phyloP scores from a whole-genome alignment of 352 stramenopile species.

The Plasmopara halstedii region DNA sequence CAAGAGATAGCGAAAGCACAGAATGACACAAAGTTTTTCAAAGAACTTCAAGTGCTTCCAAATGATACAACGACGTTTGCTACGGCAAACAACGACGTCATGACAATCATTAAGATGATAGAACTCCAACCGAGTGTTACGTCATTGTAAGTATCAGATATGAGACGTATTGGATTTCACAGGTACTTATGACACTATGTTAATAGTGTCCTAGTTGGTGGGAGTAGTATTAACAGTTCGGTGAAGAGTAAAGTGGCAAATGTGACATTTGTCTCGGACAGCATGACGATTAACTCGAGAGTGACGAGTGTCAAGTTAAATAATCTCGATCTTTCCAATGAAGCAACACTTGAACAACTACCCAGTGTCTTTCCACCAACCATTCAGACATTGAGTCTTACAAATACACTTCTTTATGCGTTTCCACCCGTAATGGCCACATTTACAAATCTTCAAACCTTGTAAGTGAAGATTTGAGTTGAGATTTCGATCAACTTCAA shows the following conservation, averaged over 20 bases:
- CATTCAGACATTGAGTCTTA: conserved; percentile 20
- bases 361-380: conserved; percentile 13
- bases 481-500: too few relatives aligned
- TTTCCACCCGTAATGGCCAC: conserved; percentile 30
- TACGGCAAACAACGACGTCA: conserved; percentile 27
- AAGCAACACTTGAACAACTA: conserved; percentile 18
- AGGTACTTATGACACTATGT: not conserved
- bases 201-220: conserved; percentile 19
- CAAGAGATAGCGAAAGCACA: conserved; percentile 4
- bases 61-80: conserved; percentile 24
- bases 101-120: conserved; percentile 18
- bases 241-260: conserved; percentile 31
- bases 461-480: conserved; percentile 29
- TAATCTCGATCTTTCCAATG: conserved; percentile 24
- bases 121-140: conserved; percentile 17
- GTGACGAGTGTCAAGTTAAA: conserved; percentile 23
- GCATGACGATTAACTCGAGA: conserved; percentile 19
- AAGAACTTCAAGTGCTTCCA: conserved; percentile 1
- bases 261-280: conserved; percentile 19
- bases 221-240: conserved; percentile 10
- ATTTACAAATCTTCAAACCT: conserved; percentile 20
- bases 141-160: conserved; percentile 13
- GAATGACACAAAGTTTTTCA: conserved; percentile 7
- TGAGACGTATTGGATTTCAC: not conserved
- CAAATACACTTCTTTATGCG: conserved; percentile 21